Evolutionary conservation across 208 protist genomes (phyloP).

Genomic region (Sergeia podlipaevii): DNA sequence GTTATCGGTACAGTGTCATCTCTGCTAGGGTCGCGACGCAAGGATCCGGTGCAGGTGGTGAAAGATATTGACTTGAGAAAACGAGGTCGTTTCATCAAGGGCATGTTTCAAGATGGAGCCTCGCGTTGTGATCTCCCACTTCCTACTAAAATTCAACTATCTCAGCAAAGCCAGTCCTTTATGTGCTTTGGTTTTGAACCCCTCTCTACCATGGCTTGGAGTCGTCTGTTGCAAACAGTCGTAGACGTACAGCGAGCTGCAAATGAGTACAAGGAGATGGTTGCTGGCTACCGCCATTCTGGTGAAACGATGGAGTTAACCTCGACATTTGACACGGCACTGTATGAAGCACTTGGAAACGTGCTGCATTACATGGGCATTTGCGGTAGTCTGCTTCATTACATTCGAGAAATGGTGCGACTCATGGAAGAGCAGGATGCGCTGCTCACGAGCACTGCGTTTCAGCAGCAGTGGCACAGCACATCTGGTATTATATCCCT

Average conservation of each 20-base stretch:
- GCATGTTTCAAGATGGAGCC: constrained; percentile 56
- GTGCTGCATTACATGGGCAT: constrained; percentile 72
- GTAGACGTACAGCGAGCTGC: constrained; percentile 43
- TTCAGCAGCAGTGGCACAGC: constrained; percentile 80
- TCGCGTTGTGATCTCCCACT: constrained; percentile 63
- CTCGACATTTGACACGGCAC: constrained; percentile 38
- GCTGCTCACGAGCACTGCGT: constrained; percentile 25
- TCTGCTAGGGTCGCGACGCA: constrained; percentile 53
- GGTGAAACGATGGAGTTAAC: constrained; percentile 62
- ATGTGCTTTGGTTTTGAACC: constrained; percentile 82
- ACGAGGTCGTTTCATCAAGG: constrained; percentile 70
- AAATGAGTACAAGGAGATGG: constrained; percentile 55
- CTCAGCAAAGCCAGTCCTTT: constrained; percentile 77
- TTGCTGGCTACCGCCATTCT: constrained; percentile 53
- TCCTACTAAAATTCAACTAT: constrained; percentile 73
- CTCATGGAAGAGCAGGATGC: constrained; percentile 39
- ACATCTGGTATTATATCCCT: constrained; percentile 70
- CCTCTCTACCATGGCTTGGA: constrained; percentile 64
- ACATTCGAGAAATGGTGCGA: constrained; percentile 56
- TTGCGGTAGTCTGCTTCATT: constrained; percentile 56
- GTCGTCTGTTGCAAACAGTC: constrained; percentile 26
- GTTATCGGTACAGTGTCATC: constrained; percentile 68
- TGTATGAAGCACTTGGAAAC: constrained; percentile 41
- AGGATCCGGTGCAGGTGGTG: constrained; percentile 69
- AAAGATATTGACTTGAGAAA: constrained; percentile 79